phyloP scores from a whole-genome alignment of 2,329 filamentous ascomycete genomes.

The Penicillium glabrum region DNA sequence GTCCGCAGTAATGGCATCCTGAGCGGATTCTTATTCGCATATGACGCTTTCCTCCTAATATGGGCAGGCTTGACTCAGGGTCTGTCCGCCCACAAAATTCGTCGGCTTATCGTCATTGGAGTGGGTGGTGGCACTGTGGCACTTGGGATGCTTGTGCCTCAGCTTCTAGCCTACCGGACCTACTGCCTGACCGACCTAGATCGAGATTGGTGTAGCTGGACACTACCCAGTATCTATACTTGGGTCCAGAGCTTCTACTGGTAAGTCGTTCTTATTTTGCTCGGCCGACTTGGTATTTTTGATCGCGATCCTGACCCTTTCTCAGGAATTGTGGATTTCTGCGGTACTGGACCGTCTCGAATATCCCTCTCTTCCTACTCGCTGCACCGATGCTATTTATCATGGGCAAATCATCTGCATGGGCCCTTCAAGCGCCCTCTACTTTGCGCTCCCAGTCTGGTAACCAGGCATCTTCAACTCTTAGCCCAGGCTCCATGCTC shows the following conservation, averaged over 20 bases:
- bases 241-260: conserved; percentile 91
- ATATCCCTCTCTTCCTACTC: conserved; percentile 83
- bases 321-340: conserved; percentile 82
- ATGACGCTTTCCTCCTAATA: conserved; percentile 53
- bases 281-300: not conserved
- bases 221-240: conserved; percentile 82
- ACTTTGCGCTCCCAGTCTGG: conserved; percentile 8
- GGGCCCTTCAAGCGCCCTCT: conserved; percentile 40
- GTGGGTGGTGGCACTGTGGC: conserved; percentile 68
- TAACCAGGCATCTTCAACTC: conserved; percentile 15
- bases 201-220: conserved; percentile 72
- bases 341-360: conserved; percentile 83
- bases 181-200: conserved; percentile 58
- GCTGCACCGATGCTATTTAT: conserved; percentile 74
- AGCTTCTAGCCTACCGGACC: conserved; percentile 69
- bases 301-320: conserved; percentile 12
- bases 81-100: conserved; percentile 41
- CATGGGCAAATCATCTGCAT: conserved; percentile 61
- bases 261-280: conserved; percentile 52
- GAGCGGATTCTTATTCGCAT: conserved; percentile 73
- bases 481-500: conserved; percentile 32
- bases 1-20: conserved; percentile 86
- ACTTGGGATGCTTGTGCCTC: conserved; percentile 68
- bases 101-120: conserved; percentile 59
- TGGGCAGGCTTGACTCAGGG: conserved; percentile 42